Conservation (phyloP, 2,329 filamentous ascomycete species). For the Colletotrichum somersetense region DNA sequence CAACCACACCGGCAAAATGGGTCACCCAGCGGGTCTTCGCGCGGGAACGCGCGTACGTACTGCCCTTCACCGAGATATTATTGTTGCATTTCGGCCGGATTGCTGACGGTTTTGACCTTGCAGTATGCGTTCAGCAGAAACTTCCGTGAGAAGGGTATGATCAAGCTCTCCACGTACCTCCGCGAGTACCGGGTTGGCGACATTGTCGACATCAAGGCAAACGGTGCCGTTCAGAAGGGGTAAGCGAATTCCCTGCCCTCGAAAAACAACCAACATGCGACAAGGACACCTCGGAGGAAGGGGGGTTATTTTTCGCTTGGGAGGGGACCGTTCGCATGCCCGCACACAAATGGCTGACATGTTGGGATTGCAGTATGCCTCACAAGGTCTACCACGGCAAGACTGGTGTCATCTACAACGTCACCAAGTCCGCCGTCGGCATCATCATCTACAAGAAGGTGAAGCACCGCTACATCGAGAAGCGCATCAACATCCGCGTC, state of each 20-base stretch:
- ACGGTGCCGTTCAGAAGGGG: slow-evolving; percentile 99
- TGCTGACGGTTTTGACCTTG: slow-evolving; percentile 50
- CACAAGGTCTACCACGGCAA: slow-evolving; percentile 99
- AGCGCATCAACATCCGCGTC: slow-evolving; percentile 98
- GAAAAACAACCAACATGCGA: slow-evolving; percentile 26
- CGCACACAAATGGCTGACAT: slow-evolving; percentile 47
- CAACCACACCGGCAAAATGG: slow-evolving; percentile 71
- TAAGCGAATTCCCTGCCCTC: slow-evolving; percentile 62
- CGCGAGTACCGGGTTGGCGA: slow-evolving; percentile 97
- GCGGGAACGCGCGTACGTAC: slow-evolving; percentile 83
- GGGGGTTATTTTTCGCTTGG: not conserved
- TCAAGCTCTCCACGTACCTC: slow-evolving; percentile 94
- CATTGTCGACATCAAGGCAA: slow-evolving; percentile 98
- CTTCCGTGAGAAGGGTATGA: slow-evolving; percentile 96
- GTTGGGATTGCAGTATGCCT: slow-evolving; percentile 78
- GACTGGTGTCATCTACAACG: slow-evolving; percentile 98
- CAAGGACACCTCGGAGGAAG: not conserved
- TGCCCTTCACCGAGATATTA: slow-evolving; percentile 20
- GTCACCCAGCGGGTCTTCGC: slow-evolving; percentile 89
- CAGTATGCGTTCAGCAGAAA: slow-evolving; percentile 92
- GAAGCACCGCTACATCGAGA: slow-evolving; percentile 99
- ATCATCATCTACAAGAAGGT: slow-evolving; percentile 99
- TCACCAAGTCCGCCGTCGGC: slow-evolving; percentile 96
- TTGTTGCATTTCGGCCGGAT: slow-evolving; percentile 30
- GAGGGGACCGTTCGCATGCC: not conserved